A percentile compares a stretch with the other conserved stretches of the same genome.
Conservation (phyloP, 78 protist species). For the Dictyostelium discoideum region DNA sequence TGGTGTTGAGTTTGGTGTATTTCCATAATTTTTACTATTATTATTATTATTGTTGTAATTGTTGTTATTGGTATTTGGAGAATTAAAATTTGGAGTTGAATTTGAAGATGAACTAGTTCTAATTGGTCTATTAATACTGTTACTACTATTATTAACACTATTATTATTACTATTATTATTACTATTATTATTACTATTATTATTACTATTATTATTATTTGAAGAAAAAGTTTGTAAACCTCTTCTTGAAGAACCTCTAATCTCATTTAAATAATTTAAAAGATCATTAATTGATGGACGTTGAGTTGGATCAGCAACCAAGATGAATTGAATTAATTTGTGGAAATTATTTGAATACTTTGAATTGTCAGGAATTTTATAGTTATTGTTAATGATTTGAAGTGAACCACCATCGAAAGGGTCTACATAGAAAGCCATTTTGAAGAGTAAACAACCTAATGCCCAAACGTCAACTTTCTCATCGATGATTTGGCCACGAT, state of each 20-base stretch:
- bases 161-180: background rate
- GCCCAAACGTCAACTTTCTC: constrained; percentile 92
- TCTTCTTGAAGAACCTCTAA: constrained; percentile 19
- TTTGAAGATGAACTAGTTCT: background rate
- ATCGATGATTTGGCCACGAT: constrained; percentile 71
- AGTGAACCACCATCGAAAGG: constrained; percentile 84
- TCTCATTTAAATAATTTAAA: background rate
- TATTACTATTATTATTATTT: background rate
- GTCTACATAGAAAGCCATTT: constrained; percentile 75
- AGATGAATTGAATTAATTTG: constrained; percentile 34
- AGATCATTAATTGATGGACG: constrained; percentile 68
- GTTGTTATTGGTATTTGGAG: background rate
- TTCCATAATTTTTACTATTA: background rate
- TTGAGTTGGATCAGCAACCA: constrained; percentile 57
- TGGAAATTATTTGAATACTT: constrained; percentile 42
- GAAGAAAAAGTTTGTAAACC: background rate
- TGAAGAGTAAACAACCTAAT: constrained; percentile 86
- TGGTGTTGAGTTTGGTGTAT: constrained; percentile 2
- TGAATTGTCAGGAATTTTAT: constrained; percentile 55
- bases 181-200: background rate
- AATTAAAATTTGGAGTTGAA: constrained; percentile 2
- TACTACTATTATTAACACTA: background rate
- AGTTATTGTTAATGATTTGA: constrained; percentile 53
- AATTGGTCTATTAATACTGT: background rate
- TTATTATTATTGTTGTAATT: background rate